A percentile compares a stretch with the other conserved stretches of the same genome.
Conservation (phyloP, 805 yeast genomes). For the Saccharomycopsis olivae region DNA sequence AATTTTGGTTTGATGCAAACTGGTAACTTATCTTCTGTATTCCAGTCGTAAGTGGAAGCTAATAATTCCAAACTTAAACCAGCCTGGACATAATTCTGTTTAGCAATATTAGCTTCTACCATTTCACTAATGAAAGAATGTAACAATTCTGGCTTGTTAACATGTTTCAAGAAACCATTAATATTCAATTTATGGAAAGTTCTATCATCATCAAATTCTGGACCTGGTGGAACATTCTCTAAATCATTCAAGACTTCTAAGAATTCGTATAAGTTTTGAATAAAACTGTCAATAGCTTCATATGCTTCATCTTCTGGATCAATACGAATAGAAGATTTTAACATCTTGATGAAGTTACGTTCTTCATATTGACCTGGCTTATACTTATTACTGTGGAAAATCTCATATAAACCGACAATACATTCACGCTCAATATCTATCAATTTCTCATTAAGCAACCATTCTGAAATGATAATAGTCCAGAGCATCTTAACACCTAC, state of each 20-base stretch:
- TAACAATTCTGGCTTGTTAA: conserved; percentile 69
- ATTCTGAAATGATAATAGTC: conserved; percentile 61
- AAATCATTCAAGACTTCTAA: conserved; percentile 55
- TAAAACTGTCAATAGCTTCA: conserved; percentile 35
- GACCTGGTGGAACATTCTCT: conserved; percentile 65
- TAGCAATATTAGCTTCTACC: conserved; percentile 51
- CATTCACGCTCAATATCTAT: conserved; percentile 54
- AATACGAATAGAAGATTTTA: conserved; percentile 39
- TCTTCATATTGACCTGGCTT: conserved; percentile 49
- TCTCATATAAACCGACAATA: conserved; percentile 50
- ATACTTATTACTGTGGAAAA: conserved; percentile 47
- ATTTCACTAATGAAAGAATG: conserved; percentile 69
- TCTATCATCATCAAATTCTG: conserved; percentile 80
- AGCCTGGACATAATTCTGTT: conserved; percentile 66
- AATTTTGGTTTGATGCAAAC: conserved; percentile 54
- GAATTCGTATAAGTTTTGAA: conserved; percentile 49
- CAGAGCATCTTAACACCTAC: conserved; percentile 60
- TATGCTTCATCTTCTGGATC: conserved; percentile 60
- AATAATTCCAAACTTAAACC: conserved; percentile 70
- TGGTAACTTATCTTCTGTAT: conserved; percentile 43
- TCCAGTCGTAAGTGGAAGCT: conserved; percentile 72
- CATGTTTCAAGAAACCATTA: conserved; percentile 65
- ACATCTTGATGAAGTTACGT: conserved; percentile 37
- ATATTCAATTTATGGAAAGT: conserved; percentile 70
- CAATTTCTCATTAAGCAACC: conserved; percentile 45